Evolutionary conservation across 768 basidiomycete genomes (phyloP).

Genomic region (Boletus rubropictus): DNA sequence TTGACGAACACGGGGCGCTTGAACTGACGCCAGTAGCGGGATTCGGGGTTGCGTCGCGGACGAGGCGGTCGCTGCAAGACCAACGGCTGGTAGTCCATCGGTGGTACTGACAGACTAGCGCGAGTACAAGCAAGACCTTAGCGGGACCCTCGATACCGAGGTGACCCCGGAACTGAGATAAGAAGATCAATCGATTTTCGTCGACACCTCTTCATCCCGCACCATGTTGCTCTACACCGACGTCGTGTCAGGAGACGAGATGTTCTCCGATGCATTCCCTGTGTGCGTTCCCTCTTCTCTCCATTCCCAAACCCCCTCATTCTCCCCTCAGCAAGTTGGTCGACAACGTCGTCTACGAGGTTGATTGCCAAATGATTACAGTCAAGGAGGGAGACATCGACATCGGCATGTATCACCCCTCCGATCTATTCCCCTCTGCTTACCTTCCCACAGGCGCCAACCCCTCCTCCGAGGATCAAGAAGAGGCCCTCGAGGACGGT

Average conservation of each 20-base stretch:
- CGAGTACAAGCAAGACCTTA: not conserved
- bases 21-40: constrained; percentile 82
- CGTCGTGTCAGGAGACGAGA: constrained; percentile 76
- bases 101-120: not conserved
- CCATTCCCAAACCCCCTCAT: constrained; percentile 8
- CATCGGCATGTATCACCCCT: constrained; percentile 56
- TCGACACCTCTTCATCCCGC: constrained; percentile 5
- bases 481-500: constrained; percentile 78
- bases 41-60: constrained; percentile 66
- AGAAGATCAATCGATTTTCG: constrained; percentile 15
- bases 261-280: constrained; percentile 92
- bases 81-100: constrained; percentile 80
- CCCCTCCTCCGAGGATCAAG: constrained; percentile 83
- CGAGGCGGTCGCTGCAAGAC: constrained; percentile 55
- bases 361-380: constrained; percentile 69
- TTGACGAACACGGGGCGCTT: constrained; percentile 92
- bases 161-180: constrained; percentile 12
- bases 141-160: constrained; percentile 6
- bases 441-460: constrained; percentile 63
- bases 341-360: constrained; percentile 79
- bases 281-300: constrained; percentile 43
- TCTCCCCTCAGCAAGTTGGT: constrained; percentile 56
- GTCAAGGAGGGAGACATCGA: constrained; percentile 79
- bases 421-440: not conserved
- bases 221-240: constrained; percentile 74